Conservation (phyloP, 2,329 filamentous ascomycete genomes). For the Stachybotrys elegans region DNA sequence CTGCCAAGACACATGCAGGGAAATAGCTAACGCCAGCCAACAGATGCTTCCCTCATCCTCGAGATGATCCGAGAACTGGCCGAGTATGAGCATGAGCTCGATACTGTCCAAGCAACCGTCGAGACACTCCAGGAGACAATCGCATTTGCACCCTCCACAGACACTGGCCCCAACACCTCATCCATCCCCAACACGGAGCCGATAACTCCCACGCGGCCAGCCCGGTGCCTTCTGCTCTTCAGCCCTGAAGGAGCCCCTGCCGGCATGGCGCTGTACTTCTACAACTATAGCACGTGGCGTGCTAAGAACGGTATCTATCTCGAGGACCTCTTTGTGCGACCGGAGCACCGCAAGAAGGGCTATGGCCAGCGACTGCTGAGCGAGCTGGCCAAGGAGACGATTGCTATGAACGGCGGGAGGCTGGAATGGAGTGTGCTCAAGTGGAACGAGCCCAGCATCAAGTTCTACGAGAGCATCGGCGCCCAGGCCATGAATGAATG, state of each 20-base stretch:
- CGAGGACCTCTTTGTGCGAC: constrained; percentile 84
- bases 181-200: constrained; percentile 42
- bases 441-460: constrained; percentile 88
- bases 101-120: constrained; percentile 73
- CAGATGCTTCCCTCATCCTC: constrained; percentile 80
- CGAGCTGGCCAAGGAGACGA: constrained; percentile 72
- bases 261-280: constrained; percentile 87
- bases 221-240: constrained; percentile 69
- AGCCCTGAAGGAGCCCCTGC: constrained; percentile 44
- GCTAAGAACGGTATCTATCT: constrained; percentile 85
- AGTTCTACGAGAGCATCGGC: constrained; percentile 74
- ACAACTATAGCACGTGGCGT: constrained; percentile 94
- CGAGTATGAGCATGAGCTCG: constrained; percentile 75
- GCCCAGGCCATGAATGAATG: constrained; percentile 65
- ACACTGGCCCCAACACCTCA: constrained; percentile 32
- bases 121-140: constrained; percentile 69
- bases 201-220: constrained; percentile 54
- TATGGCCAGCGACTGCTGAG: constrained; percentile 74
- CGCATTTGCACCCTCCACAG: constrained; percentile 61
- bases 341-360: constrained; percentile 64
- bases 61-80: constrained; percentile 79
- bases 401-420: constrained; percentile 65
- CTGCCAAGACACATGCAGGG: constrained; percentile 1
- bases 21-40: background rate
- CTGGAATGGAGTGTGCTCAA: constrained; percentile 89